Conservation (phyloP, 257 asterid species). For the Solanum dulcamara region DNA sequence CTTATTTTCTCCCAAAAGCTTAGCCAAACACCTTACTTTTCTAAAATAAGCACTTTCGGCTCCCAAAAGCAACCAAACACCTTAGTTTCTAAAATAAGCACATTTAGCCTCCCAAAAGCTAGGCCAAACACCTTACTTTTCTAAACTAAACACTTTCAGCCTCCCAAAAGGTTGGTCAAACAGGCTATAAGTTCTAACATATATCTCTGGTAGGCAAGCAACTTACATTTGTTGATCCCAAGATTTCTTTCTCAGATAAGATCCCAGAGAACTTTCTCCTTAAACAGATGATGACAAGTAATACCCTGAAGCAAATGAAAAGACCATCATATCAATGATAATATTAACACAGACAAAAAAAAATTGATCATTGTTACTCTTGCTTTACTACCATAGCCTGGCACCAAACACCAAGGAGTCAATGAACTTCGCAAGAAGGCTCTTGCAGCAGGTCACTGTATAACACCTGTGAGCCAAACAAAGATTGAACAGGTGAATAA, state of each 20-base stretch:
- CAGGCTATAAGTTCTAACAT: not conserved
- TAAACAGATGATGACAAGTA: slow-evolving; percentile 53
- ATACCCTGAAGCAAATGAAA: slow-evolving; percentile 49
- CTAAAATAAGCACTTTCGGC: too few relatives aligned
- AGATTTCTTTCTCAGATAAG: slow-evolving; percentile 52
- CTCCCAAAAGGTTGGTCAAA: not conserved
- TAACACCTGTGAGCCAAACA: slow-evolving; percentile 43
- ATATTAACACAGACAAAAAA: not conserved
- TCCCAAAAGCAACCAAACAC: too few relatives aligned
- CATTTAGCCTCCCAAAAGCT: too few relatives aligned
- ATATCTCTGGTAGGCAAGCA: not conserved
- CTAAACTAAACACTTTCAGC: too few relatives aligned
- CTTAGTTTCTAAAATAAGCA: too few relatives aligned
- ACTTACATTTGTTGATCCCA: slow-evolving; percentile 78
- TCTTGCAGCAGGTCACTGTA: slow-evolving; percentile 31
- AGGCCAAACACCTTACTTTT: too few relatives aligned
- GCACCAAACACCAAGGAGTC: slow-evolving; percentile 55
- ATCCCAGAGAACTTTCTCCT: slow-evolving; percentile 56
- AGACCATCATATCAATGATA: not conserved
- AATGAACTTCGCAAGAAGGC: slow-evolving; percentile 55
- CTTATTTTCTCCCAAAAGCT: not conserved
- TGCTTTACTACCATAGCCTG: slow-evolving; percentile 59
- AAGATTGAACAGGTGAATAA: slow-evolving; percentile 5
- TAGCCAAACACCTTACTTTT: not conserved
- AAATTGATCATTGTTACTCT: not conserved